Percentiles rank a stretch among this genome's conserved stretches.
These are phyloP conservation scores for Cyanophora paradoxa DNA, from an alignment of 78 protist genomes.

Conservation along the genomic window DNA sequence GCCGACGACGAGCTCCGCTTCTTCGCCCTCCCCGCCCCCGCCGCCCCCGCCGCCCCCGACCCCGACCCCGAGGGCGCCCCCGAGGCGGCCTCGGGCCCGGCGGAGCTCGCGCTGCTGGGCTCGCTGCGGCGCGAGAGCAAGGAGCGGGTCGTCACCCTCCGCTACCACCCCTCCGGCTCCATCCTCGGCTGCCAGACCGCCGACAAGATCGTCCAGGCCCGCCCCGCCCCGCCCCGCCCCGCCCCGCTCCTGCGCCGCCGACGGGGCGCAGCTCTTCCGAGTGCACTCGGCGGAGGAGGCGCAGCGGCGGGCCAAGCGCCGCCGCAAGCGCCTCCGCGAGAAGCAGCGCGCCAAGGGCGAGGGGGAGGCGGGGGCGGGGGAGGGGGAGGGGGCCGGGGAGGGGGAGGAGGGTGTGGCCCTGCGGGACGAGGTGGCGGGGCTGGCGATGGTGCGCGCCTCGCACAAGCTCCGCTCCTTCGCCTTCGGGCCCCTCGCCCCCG, in stretches of 20 bases:
- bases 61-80: no score
- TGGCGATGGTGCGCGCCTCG: no score
- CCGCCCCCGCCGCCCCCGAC: no score
- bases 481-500: not conserved
- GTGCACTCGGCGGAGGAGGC: slow-evolving; percentile 8
- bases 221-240: not conserved
- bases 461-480: not conserved
- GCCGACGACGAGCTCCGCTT: slow-evolving; percentile 41
- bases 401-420: not conserved
- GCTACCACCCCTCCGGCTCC: not conserved
- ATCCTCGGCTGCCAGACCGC: not conserved
- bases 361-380: not conserved
- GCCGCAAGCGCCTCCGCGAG: not conserved
- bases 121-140: not conserved
- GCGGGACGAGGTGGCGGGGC: no score
- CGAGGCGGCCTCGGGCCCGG: no score
- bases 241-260: not conserved
- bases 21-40: slow-evolving; percentile 8
- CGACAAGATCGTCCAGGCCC: not conserved
- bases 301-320: not conserved
- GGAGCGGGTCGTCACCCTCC: not conserved
- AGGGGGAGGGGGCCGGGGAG: not conserved
- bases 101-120: not conserved
- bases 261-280: not conserved
- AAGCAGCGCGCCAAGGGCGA: not conserved